These are phyloP conservation scores for Cordia subcordata DNA, from an alignment of 257 asterid species.

Conservation along the genomic window DNA sequence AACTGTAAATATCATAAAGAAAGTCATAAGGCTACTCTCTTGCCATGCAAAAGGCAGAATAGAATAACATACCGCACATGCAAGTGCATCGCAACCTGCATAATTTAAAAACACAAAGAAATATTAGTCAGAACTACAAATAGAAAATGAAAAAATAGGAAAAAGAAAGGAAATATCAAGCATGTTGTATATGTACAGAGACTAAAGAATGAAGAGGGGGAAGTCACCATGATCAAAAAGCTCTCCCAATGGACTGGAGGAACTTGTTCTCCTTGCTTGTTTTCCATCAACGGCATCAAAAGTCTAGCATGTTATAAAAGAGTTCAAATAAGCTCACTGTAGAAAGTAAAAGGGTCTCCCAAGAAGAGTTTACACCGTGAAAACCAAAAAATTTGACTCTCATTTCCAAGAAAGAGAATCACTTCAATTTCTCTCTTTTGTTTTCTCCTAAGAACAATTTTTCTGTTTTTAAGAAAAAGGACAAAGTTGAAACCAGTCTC, in stretches of 20 bases:
- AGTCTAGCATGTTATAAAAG: slow-evolving; percentile 39
- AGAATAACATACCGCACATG: slow-evolving; percentile 72
- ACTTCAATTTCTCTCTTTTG: too few species aligned
- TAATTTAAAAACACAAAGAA: slow-evolving; percentile 15
- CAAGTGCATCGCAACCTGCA: slow-evolving; percentile 98
- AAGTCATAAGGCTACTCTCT: slow-evolving; percentile 15
- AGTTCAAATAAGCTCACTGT: slow-evolving; percentile 16
- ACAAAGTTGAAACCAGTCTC: too few species aligned
- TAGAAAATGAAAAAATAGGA: slow-evolving; percentile 8
- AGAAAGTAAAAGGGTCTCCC: slow-evolving; percentile 4
- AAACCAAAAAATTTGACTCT: not conserved
- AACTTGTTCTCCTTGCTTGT: slow-evolving; percentile 95
- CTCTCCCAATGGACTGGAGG: slow-evolving; percentile 93
- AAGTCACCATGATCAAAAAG: slow-evolving; percentile 87
- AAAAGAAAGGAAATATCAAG: slow-evolving; percentile 9
- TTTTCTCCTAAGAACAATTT: too few species aligned
- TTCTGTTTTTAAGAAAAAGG: too few species aligned
- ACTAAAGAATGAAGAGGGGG: slow-evolving; percentile 1
- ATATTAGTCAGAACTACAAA: slow-evolving; percentile 13
- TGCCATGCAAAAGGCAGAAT: slow-evolving; percentile 8
- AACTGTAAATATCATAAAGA: slow-evolving; percentile 36
- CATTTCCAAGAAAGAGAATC: too few species aligned
- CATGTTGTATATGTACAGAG: not conserved
- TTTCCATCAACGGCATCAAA: slow-evolving; percentile 98
- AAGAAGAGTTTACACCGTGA: not conserved